These are phyloP conservation scores for Mycena belliarum DNA, from an alignment of 768 basidiomycete species.

Conservation along the genomic window DNA sequence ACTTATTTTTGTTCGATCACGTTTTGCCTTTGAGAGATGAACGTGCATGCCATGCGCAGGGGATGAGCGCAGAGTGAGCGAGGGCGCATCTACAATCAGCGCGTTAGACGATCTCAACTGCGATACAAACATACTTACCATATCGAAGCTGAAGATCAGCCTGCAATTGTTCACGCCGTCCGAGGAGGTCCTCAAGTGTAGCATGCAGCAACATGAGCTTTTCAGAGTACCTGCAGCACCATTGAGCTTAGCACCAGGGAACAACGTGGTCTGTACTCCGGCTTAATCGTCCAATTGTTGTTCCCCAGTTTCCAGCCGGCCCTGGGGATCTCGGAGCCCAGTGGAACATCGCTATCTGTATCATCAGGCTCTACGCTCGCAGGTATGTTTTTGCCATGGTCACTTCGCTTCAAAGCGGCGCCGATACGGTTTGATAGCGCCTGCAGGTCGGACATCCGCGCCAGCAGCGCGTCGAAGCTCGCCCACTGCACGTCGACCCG, in stretches of 20 bases:
- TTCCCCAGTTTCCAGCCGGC: conserved; percentile 33
- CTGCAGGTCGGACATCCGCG: conserved; percentile 50
- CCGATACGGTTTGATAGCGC: conserved; percentile 59
- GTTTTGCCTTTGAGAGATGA: conserved; percentile 65
- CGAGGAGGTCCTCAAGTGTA: conserved; percentile 44
- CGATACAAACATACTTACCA: conserved; percentile 38
- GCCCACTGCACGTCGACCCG: conserved; percentile 54
- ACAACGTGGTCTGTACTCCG: conserved; percentile 47
- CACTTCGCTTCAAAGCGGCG: conserved; percentile 41
- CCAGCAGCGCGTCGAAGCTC: conserved; percentile 53
- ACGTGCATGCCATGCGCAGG: conserved; percentile 74
- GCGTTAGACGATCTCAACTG: neutral
- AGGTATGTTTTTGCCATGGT: conserved; percentile 19
- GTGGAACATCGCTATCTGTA: conserved; percentile 22
- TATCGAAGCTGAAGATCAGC: conserved; percentile 51
- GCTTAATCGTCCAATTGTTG: conserved; percentile 62
- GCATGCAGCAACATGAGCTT: conserved; percentile 52
- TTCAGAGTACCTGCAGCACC: conserved; percentile 58
- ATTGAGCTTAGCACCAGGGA: neutral
- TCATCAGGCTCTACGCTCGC: conserved; percentile 25
- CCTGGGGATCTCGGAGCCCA: conserved; percentile 4
- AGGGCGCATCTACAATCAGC: conserved; percentile 56
- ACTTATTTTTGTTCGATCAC: conserved; percentile 55
- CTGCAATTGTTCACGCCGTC: conserved; percentile 55
- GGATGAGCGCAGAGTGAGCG: conserved; percentile 70